Conservation (phyloP, 129 eudicot species). For the Smallanthus sonchifolius region DNA sequence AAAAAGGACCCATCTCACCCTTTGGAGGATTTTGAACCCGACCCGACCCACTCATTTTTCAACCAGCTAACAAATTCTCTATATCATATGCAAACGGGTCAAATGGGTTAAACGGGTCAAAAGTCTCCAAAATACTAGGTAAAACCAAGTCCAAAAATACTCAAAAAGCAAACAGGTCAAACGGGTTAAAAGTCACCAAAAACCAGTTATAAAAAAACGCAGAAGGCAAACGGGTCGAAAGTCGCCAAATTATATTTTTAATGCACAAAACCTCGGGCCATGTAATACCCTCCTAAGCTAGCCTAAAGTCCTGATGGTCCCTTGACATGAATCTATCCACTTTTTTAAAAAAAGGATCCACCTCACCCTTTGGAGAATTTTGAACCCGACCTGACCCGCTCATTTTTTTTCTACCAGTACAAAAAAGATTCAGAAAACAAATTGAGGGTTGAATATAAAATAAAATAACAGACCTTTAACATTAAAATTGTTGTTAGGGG, state of each 20-base stretch:
- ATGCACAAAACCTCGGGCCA: background rate
- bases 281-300: background rate
- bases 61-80: slow-evolving; percentile 4
- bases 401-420: background rate
- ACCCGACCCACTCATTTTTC: too few relatives aligned
- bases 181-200: background rate
- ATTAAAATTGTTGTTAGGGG: slow-evolving; percentile 27
- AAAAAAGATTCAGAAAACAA: background rate
- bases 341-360: too few relatives aligned
- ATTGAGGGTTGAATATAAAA: background rate
- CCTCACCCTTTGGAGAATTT: too few relatives aligned
- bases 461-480: slow-evolving; percentile 24
- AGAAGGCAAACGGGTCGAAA: background rate
- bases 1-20: background rate
- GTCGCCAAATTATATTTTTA: background rate
- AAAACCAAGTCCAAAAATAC: background rate
- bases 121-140: background rate
- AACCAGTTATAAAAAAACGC: background rate
- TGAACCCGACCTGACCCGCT: background rate
- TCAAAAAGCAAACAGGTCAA: background rate
- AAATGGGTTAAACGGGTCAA: too few relatives aligned
- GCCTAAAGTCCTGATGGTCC: background rate
- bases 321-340: too few relatives aligned
- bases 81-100: background rate
- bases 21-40: too few relatives aligned